Percentiles rank a stretch among this genome's conserved stretches.
These are phyloP conservation scores for Pneumocystis carinii DNA, from an alignment of 1,139 yeast genomes.

Conservation along the genomic window DNA sequence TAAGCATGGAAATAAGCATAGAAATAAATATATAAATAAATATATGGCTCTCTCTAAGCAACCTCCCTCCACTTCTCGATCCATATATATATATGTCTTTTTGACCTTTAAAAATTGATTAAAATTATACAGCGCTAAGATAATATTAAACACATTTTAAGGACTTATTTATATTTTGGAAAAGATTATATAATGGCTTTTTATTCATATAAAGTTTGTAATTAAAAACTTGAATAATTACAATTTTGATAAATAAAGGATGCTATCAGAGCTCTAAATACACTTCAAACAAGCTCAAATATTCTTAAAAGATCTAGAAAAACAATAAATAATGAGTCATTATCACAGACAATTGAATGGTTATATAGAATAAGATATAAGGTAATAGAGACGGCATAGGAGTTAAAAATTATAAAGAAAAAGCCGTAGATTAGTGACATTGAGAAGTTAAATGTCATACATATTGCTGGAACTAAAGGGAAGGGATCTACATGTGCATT, in stretches of 20 bases:
- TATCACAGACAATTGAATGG: constrained; percentile 85
- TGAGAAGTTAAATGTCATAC: constrained; percentile 33
- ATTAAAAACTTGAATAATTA: neutral
- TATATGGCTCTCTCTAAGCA: too few species aligned
- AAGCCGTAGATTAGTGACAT: neutral
- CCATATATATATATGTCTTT: too few species aligned
- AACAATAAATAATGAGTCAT: constrained; percentile 52
- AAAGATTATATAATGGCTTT: neutral
- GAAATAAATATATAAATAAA: too few species aligned
- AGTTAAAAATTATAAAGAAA: neutral
- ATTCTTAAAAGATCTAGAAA: constrained; percentile 65
- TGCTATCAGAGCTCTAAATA: constrained; percentile 72
- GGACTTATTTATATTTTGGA: neutral
- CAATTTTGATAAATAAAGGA: constrained; percentile 28
- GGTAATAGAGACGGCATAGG: constrained; percentile 10
- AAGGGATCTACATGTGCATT: constrained; percentile 98
- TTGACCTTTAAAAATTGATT: too few species aligned
- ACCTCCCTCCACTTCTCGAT: too few species aligned
- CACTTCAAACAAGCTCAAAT: constrained; percentile 82
- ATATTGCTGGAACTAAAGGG: constrained; percentile 95
- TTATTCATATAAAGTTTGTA: neutral
- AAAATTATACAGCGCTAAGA: neutral
- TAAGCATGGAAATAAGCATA: too few species aligned
- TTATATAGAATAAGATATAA: constrained; percentile 71
- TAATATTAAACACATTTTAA: neutral